Percentiles rank a stretch among this genome's conserved stretches.
Evolutionary conservation across 768 basidiomycete genomes (phyloP).

Genomic region (Leccinum uliginosum): DNA sequence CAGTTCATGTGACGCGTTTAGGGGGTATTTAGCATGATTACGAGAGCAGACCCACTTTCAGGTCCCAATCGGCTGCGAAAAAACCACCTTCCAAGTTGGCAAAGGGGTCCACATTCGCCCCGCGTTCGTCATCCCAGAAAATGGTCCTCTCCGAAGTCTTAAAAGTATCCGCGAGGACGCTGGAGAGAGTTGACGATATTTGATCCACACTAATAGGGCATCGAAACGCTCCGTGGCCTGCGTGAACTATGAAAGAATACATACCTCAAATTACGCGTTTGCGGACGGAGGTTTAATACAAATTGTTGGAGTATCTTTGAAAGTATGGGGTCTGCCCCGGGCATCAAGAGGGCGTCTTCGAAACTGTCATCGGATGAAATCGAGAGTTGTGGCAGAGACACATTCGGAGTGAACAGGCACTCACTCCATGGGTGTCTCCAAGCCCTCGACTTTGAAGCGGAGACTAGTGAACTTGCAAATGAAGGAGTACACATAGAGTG

Average conservation of each 20-base stretch:
- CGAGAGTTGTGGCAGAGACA: conserved; percentile 30
- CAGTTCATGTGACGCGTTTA: conserved; percentile 25
- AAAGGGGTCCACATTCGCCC: conserved; percentile 73
- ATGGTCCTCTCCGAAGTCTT: conserved; percentile 70
- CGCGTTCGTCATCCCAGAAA: conserved; percentile 73
- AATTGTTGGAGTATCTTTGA: conserved; percentile 71
- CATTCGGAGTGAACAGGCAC: conserved; percentile 33
- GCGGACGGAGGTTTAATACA: conserved; percentile 77
- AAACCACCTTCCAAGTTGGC: conserved; percentile 62
- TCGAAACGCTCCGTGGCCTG: conserved; percentile 28
- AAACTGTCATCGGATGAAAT: conserved; percentile 47
- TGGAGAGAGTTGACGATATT: conserved; percentile 70
- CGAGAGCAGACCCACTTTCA: conserved; percentile 57
- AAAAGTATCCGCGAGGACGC: conserved; percentile 67
- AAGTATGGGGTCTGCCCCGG: conserved; percentile 68
- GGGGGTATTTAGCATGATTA: conserved; percentile 23
- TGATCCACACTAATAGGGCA: conserved; percentile 62
- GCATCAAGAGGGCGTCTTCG: conserved; percentile 72
- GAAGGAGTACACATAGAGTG: conserved; percentile 80
- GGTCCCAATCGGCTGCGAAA: conserved; percentile 75
- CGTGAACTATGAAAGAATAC: conserved; percentile 30
- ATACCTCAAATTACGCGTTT: conserved; percentile 87
- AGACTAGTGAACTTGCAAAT: conserved; percentile 78
- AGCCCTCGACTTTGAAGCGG: conserved; percentile 69
- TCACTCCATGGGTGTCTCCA: conserved; percentile 82